Base-by-base conservation (phyloP, 129 eudicot genomes). In the Calendula officinalis region DNA sequence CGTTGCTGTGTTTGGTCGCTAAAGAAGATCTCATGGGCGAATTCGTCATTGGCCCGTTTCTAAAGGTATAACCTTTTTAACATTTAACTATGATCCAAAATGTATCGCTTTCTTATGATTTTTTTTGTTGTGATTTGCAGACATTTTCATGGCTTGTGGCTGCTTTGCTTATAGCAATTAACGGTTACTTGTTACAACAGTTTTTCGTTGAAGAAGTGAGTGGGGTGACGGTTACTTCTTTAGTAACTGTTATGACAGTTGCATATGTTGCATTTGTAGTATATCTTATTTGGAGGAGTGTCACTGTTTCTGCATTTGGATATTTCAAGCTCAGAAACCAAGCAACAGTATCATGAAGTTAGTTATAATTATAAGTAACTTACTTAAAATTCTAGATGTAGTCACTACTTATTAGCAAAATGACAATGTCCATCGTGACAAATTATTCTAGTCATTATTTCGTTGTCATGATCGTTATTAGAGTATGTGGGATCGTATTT, bases 11-110 rank as follows among this genome's bases (percentile, higher is more conserved):
- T 48, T 70, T 91, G 81, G 96, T 91, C 33, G 83, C 98, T 48
- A 87, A 88, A 69, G 96, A 91, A 66, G 85, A 83, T 50, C 69
- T 91, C 61, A 88, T 88, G 99, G 99, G 99, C 4, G 86, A 75
- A 60, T 85, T 88, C 77, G 81, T 63, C 17, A 88, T 92, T 55
- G 91, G 96, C 37, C 79, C 85, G 10, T 53, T 81, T 76, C 83
- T 92, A 45, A 84, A 88, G 96, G 99, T 92, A 77, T 40, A 45
- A 46, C 32, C 22, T 41, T 60, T 37, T 40, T 17, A 40, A 52
- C 30, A 3, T 45, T 0, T 45, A 37, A 47, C 5, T 58, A 9
- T 17, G 11, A 59, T 47, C 22, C n/a, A 4, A 27, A 48, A 35
- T 48, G 50, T 17, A 12, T 0, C 41, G 10, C 47, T 22, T 35